phyloP scores from a whole-genome alignment of 805 yeast genomes.

The Grigorovia humatica region DNA sequence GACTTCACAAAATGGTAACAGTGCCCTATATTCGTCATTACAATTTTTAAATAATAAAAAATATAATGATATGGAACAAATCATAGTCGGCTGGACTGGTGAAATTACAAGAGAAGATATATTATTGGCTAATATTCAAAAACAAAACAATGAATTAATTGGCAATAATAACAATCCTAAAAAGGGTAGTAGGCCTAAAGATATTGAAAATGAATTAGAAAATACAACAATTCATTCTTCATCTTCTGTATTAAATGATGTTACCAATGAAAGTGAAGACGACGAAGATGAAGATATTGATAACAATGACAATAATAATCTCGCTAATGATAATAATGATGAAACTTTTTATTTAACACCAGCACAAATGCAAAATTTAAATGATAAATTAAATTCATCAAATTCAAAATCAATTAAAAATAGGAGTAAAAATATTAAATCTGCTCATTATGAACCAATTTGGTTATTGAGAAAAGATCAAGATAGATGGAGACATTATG shows the following conservation, averaged over 20 bases:
- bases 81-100: constrained; percentile 92
- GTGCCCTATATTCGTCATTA: constrained; percentile 73
- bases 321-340: constrained; percentile 12
- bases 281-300: not conserved
- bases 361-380: constrained; percentile 38
- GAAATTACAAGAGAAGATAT: constrained; percentile 38
- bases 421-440: not conserved
- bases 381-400: constrained; percentile 11
- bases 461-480: constrained; percentile 80
- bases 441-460: constrained; percentile 45
- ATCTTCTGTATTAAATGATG: not conserved
- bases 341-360: constrained; percentile 45
- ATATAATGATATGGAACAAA: constrained; percentile 70
- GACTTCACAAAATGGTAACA: constrained; percentile 64
- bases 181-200: not conserved
- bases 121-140: not conserved
- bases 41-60: constrained; percentile 42
- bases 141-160: not conserved
- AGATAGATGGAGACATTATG: constrained; percentile 76
- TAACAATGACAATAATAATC: not conserved
- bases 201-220: not conserved
- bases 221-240: not conserved
- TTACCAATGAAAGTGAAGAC: not conserved
- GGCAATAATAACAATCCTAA: not conserved
- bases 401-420: too few species aligned